These are phyloP conservation scores for Porcisia deanei DNA, from an alignment of 208 protist genomes.

Conservation along the genomic window DNA sequence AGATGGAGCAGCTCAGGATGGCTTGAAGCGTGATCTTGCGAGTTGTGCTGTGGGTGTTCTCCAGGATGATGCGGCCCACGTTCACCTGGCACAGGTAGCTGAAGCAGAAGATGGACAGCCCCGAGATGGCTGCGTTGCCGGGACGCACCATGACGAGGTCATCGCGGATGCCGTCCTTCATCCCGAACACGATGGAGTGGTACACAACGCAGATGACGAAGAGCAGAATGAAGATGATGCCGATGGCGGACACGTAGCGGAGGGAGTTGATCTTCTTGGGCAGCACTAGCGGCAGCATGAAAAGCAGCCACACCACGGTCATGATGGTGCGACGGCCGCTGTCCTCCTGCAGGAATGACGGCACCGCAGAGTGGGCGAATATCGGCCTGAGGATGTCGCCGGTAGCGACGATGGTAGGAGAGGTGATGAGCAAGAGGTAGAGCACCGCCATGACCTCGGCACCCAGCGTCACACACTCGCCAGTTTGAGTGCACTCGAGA, in stretches of 20 bases:
- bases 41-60: slow-evolving; percentile 36
- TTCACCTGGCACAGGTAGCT: slow-evolving; percentile 66
- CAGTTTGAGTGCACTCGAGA: slow-evolving; percentile 52
- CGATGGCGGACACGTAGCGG: slow-evolving; percentile 61
- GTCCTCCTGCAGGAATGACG: slow-evolving; percentile 35
- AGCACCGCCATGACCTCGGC: slow-evolving; percentile 61
- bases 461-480: slow-evolving; percentile 52
- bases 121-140: slow-evolving; percentile 35
- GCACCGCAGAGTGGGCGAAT: slow-evolving; percentile 18
- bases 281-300: slow-evolving; percentile 69
- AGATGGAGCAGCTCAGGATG: slow-evolving; percentile 41
- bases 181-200: slow-evolving; percentile 40
- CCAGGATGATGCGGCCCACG: slow-evolving; percentile 39
- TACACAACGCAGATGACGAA: slow-evolving; percentile 57
- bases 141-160: slow-evolving; percentile 35
- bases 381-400: slow-evolving; percentile 43
- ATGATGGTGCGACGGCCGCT: slow-evolving; percentile 43
- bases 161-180: slow-evolving; percentile 32
- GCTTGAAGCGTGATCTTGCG: slow-evolving; percentile 36
- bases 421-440: slow-evolving; percentile 56
- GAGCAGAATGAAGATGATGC: slow-evolving; percentile 47
- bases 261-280: slow-evolving; percentile 76
- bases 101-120: slow-evolving; percentile 62
- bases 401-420: slow-evolving; percentile 49
- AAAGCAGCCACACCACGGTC: slow-evolving; percentile 39